Conservation (phyloP, 1,284 basidiomycete genomes). For the Cutaneotrichosporon curvatum region DNA sequence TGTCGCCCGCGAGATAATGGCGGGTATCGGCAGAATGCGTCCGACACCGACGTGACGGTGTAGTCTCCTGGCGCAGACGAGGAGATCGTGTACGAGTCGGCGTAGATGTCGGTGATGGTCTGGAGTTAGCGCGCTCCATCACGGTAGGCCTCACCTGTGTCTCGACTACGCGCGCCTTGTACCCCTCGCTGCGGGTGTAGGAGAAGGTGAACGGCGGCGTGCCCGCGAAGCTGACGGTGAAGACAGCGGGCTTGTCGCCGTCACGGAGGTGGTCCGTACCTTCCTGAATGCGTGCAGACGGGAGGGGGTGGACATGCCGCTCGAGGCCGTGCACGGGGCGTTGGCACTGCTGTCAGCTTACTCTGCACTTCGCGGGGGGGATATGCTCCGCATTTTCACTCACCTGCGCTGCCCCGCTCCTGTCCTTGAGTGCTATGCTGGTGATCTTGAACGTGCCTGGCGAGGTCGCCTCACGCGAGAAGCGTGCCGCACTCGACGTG, state of each 20-base stretch:
- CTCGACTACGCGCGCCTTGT: slow-evolving; percentile 60
- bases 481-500: slow-evolving; percentile 68
- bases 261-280: slow-evolving; percentile 87
- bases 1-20: slow-evolving; percentile 33
- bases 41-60: slow-evolving; percentile 73
- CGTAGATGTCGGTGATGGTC: slow-evolving; percentile 71
- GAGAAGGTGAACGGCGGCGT: slow-evolving; percentile 94
- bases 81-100: slow-evolving; percentile 74
- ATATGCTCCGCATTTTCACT: too few species aligned
- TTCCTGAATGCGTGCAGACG: slow-evolving; percentile 76
- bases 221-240: slow-evolving; percentile 72
- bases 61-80: slow-evolving; percentile 73
- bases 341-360: slow-evolving; percentile 56
- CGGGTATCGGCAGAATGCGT: slow-evolving; percentile 75
- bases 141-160: slow-evolving; percentile 53
- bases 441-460: slow-evolving; percentile 74
- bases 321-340: slow-evolving; percentile 67
- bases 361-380: too few species aligned
- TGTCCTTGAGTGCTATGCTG: slow-evolving; percentile 80
- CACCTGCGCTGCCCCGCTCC: slow-evolving; percentile 50
- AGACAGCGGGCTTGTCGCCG: slow-evolving; percentile 86
- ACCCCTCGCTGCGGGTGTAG: slow-evolving; percentile 61
- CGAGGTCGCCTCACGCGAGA: slow-evolving; percentile 72
- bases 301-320: slow-evolving; percentile 72
- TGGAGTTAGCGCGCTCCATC: slow-evolving; percentile 8